phyloP scores from a whole-genome alignment of 2,329 filamentous ascomycete species.

The Didymella arachidicola region DNA sequence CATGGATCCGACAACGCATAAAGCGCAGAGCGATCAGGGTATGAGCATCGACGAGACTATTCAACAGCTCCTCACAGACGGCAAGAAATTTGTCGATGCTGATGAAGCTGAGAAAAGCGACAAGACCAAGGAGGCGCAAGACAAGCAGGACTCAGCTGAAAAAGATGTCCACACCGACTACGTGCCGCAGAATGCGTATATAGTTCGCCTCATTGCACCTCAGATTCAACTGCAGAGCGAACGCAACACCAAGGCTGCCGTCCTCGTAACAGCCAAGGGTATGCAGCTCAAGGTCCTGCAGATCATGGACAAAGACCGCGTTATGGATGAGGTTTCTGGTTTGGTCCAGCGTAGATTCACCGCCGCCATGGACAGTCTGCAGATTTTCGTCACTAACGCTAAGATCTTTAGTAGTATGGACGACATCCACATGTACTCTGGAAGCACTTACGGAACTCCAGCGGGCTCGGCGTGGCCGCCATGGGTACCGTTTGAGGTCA shows the following conservation, averaged over 20 bases:
- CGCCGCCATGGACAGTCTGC: constrained; percentile 94
- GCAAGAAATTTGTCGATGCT: constrained; percentile 79
- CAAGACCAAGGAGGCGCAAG: constrained; percentile 24
- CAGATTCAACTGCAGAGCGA: constrained; percentile 99
- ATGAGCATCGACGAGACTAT: constrained; percentile 83
- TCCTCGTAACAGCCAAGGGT: constrained; percentile 93
- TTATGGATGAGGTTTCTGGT: constrained; percentile 92
- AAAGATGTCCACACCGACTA: constrained; percentile 85
- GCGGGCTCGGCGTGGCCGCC: constrained; percentile 91
- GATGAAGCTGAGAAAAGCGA: constrained; percentile 61
- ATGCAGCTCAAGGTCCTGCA: constrained; percentile 98
- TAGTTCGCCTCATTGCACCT: constrained; percentile 91
- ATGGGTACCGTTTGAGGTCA: constrained; percentile 97
- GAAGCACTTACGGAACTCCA: constrained; percentile 88
- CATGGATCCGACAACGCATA: constrained; percentile 41
- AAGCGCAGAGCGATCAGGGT: constrained; percentile 61
- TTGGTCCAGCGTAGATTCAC: constrained; percentile 94
- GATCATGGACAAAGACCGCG: constrained; percentile 94
- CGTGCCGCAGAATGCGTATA: constrained; percentile 89
- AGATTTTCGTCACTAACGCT: constrained; percentile 96
- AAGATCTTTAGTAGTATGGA: constrained; percentile 84
- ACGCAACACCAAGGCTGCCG: constrained; percentile 96
- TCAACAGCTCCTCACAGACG: constrained; percentile 83
- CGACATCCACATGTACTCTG: constrained; percentile 90
- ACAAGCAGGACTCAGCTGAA: constrained; percentile 31